These are phyloP conservation scores for Cardiospermum halicacabum DNA, from an alignment of 345 rosid genomes.

Conservation along the genomic window DNA sequence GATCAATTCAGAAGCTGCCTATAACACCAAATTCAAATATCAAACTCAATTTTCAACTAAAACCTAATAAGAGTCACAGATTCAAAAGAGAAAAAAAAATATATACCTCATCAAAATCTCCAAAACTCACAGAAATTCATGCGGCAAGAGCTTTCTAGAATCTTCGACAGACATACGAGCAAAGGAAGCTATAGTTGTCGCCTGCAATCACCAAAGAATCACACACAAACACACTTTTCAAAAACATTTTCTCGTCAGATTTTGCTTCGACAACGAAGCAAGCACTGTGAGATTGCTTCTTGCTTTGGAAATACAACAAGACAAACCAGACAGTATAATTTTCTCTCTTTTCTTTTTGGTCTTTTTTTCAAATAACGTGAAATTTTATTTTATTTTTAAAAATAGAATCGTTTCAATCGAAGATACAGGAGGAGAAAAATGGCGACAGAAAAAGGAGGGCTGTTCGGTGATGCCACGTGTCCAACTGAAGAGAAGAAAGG, in stretches of 20 bases:
- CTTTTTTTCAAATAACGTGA: too few relatives aligned
- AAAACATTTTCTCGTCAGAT: conserved; percentile 35
- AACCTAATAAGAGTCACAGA: not conserved
- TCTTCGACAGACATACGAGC: conserved; percentile 93
- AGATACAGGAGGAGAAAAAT: not conserved
- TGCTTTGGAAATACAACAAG: not conserved
- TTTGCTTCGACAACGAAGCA: not conserved
- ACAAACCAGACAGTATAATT: not conserved
- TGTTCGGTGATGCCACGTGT: not conserved
- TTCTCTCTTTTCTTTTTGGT: not conserved
- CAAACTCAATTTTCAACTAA: not conserved
- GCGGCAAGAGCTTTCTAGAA: conserved; percentile 82
- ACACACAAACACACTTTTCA: not conserved
- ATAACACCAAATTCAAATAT: conserved; percentile 10
- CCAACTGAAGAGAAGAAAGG: too few relatives aligned
- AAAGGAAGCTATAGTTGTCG: conserved; percentile 81
- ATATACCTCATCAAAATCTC: conserved; percentile 57
- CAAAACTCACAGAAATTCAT: conserved; percentile 29
- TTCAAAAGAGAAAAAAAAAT: not conserved
- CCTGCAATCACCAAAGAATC: conserved; percentile 36
- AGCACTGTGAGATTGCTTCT: conserved; percentile 18
- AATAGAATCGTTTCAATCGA: conserved; percentile 7
- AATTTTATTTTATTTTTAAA: too few relatives aligned
- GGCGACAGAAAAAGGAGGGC: not conserved
- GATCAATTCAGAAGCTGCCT: conserved; percentile 98